These are phyloP conservation scores for Venturia oleaginea DNA, from an alignment of 2,329 filamentous ascomycete species.

Conservation along the genomic window DNA sequence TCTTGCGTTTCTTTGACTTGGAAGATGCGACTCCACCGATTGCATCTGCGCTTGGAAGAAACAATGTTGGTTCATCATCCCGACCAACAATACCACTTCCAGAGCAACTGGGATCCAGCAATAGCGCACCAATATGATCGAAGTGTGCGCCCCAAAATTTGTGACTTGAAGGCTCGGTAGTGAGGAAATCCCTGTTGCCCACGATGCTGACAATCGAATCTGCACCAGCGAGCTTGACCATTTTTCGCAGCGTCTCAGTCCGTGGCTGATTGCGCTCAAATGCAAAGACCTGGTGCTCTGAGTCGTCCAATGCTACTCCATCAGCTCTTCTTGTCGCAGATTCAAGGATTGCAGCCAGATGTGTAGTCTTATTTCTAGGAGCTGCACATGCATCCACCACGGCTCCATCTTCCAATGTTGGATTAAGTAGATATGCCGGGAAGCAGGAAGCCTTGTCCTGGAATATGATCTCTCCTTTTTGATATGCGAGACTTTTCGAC, in stretches of 20 bases:
- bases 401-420: conserved; percentile 57
- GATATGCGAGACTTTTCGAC: conserved; percentile 64
- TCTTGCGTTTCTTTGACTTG: conserved; percentile 19
- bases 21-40: conserved; percentile 17
- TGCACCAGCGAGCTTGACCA: conserved; percentile 72
- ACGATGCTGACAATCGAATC: conserved; percentile 57
- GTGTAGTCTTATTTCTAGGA: conserved; percentile 95
- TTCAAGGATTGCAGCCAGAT: conserved; percentile 70
- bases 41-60: conserved; percentile 37
- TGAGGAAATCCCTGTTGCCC: conserved; percentile 72
- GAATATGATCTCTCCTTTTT: conserved; percentile 68
- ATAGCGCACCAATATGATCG: conserved; percentile 63
- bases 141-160: conserved; percentile 43
- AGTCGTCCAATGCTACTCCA: conserved; percentile 10
- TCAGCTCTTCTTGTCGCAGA: background rate
- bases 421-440: conserved; percentile 77
- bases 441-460: conserved; percentile 98
- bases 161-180: conserved; percentile 49
- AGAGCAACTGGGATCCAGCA: conserved; percentile 91
- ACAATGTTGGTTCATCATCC: conserved; percentile 64
- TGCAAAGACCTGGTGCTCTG: conserved; percentile 53
- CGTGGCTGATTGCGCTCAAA: conserved; percentile 69
- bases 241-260: conserved; percentile 69
- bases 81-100: conserved; percentile 90
- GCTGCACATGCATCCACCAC: conserved; percentile 90